Evolutionary conservation across 441 rosid species (phyloP).

Genomic region (Jatropha podagrica): DNA sequence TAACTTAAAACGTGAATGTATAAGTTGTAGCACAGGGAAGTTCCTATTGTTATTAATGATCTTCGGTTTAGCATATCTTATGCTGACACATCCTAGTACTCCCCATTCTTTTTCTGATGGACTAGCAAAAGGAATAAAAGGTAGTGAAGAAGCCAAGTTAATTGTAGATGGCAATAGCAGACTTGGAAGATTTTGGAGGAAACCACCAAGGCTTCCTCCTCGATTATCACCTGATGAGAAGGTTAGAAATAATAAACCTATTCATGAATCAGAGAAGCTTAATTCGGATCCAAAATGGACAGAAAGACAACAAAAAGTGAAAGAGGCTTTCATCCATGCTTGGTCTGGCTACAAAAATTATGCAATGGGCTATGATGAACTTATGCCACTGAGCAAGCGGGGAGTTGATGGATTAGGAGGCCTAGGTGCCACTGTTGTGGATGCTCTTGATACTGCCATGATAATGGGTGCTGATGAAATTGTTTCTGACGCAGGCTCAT

Average conservation of each 20-base stretch:
- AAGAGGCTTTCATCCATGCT: slow-evolving; percentile 83
- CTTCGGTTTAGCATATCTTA: slow-evolving; percentile 63
- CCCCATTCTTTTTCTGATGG: slow-evolving; percentile 34
- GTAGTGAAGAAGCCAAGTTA: slow-evolving; percentile 34
- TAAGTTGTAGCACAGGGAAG: slow-evolving; percentile 79
- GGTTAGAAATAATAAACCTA: slow-evolving; percentile 26
- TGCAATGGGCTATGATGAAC: slow-evolving; percentile 96
- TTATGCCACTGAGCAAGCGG: slow-evolving; percentile 70
- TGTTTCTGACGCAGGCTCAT: slow-evolving; percentile 81
- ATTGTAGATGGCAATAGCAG: slow-evolving; percentile 37
- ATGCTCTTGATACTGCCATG: slow-evolving; percentile 97
- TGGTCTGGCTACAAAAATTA: slow-evolving; percentile 91
- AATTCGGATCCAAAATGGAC: slow-evolving; percentile 53
- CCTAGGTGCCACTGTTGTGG: slow-evolving; percentile 88
- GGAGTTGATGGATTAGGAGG: slow-evolving; percentile 97
- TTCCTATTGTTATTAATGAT: slow-evolving; percentile 56
- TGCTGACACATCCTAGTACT: slow-evolving; percentile 48
- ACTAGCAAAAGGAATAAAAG: slow-evolving; percentile 28
- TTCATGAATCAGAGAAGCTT: slow-evolving; percentile 22
- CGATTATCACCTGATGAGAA: slow-evolving; percentile 77
- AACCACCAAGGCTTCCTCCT: slow-evolving; percentile 86
- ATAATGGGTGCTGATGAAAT: slow-evolving; percentile 84
- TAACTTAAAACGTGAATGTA: slow-evolving; percentile 48
- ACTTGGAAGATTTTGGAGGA: slow-evolving; percentile 62
- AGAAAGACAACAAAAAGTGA: slow-evolving; percentile 63